These are phyloP conservation scores for Colletotrichum camelliae DNA, from an alignment of 2,329 filamentous ascomycete species.

Conservation along the genomic window DNA sequence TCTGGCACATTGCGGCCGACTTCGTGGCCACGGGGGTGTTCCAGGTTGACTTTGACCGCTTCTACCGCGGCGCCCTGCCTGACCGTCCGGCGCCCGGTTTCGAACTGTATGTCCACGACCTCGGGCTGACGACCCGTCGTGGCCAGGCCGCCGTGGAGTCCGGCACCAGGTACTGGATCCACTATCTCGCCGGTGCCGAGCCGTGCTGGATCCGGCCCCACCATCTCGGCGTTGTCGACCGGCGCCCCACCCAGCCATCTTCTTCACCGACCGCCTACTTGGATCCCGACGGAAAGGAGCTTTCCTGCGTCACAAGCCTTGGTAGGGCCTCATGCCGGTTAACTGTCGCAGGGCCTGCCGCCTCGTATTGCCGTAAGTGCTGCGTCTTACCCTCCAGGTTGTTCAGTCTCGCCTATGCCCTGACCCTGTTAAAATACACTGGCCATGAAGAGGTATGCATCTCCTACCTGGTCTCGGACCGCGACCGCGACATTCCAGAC, in stretches of 20 bases:
- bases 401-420: background rate
- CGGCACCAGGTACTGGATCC: background rate
- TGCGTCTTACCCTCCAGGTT: background rate
- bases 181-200: background rate
- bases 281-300: background rate
- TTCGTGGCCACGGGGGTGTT: background rate
- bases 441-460: background rate
- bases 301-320: background rate
- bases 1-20: background rate
- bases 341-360: background rate
- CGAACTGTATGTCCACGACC: background rate
- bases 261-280: background rate
- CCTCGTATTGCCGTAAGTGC: background rate
- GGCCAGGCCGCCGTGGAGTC: background rate
- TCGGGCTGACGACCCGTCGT: background rate
- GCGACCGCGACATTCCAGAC: background rate
- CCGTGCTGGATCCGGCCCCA: background rate
- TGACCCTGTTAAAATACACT: background rate
- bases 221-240: background rate
- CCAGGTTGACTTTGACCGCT: background rate
- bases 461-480: background rate
- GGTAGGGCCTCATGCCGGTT: background rate
- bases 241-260: background rate
- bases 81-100: background rate
- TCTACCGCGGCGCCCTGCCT: background rate